These are phyloP conservation scores for Paramecium sonneborni DNA, from an alignment of 73 alveolate genomes.

Conservation along the genomic window DNA sequence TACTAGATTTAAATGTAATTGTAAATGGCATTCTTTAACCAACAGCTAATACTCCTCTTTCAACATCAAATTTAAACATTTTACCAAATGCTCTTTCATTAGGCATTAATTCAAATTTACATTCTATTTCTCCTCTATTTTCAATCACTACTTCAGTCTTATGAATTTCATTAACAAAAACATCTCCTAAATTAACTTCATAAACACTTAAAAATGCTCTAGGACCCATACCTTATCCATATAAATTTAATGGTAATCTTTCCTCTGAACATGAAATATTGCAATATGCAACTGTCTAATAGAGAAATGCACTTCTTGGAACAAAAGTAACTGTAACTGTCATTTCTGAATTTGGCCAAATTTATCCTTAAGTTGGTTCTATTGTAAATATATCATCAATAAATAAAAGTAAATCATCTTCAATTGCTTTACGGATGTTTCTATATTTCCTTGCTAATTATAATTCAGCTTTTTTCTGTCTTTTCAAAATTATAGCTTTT, in stretches of 20 bases:
- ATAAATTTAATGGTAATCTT: conserved; percentile 96
- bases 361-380: conserved; percentile 99
- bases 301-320: conserved; percentile 97
- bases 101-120: conserved; percentile 68
- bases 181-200: conserved; percentile 96
- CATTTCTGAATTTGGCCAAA: conserved; percentile 99
- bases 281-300: conserved; percentile 95
- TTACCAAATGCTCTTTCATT: conserved; percentile 68
- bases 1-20: conserved; percentile 91
- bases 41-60: conserved; percentile 82
- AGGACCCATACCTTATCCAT: conserved; percentile 99
- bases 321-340: conserved; percentile 96
- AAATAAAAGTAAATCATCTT: conserved; percentile 98
- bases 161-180: conserved; percentile 88
- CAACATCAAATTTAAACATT: conserved; percentile 71
- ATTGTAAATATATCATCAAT: conserved; percentile 98
- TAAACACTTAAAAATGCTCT: conserved; percentile 85
- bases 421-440: conserved; percentile 94
- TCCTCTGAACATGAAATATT: conserved; percentile 98
- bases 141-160: conserved; percentile 82
- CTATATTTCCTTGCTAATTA: conserved; percentile 77
- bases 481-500: conserved; percentile 65
- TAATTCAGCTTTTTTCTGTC: conserved; percentile 62
- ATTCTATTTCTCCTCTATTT: conserved; percentile 84
- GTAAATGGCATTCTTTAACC: conserved; percentile 87